Percentiles rank a stretch among this genome's conserved stretches.
Conservation (phyloP, 805 yeast species). For the Saccharomycopsis schoenii region DNA sequence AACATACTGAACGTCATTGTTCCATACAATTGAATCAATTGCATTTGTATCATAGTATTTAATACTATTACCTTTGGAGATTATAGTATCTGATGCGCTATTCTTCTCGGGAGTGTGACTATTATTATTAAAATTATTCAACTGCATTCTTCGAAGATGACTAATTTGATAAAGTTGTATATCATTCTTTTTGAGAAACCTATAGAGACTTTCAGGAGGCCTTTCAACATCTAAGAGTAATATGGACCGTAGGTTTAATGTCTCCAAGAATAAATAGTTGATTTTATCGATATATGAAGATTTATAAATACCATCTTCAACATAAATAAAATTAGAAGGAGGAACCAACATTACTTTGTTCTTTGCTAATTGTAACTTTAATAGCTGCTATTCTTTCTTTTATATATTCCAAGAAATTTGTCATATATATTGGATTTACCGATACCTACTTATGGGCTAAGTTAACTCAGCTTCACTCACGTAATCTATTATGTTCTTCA, state of each 20-base stretch:
- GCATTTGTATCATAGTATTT: neutral
- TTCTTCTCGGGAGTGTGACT: neutral
- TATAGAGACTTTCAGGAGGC: constrained; percentile 63
- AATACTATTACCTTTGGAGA: neutral
- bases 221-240: constrained; percentile 76
- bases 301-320: constrained; percentile 78
- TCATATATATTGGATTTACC: too few species aligned
- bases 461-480: too few species aligned
- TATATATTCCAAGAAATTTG: neutral
- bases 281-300: constrained; percentile 72
- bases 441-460: too few species aligned
- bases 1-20: neutral
- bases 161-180: constrained; percentile 33
- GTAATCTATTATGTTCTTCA: too few species aligned
- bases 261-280: constrained; percentile 67
- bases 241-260: constrained; percentile 58
- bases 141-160: constrained; percentile 20
- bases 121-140: constrained; percentile 17
- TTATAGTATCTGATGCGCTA: neutral
- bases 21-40: neutral
- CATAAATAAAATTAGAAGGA: constrained; percentile 87
- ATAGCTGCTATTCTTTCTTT: neutral
- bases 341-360: constrained; percentile 63
- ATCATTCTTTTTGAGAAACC: constrained; percentile 48
- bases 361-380: neutral